Conservation (phyloP, 2,329 filamentous ascomycete genomes). For the Penicillium sp. region DNA sequence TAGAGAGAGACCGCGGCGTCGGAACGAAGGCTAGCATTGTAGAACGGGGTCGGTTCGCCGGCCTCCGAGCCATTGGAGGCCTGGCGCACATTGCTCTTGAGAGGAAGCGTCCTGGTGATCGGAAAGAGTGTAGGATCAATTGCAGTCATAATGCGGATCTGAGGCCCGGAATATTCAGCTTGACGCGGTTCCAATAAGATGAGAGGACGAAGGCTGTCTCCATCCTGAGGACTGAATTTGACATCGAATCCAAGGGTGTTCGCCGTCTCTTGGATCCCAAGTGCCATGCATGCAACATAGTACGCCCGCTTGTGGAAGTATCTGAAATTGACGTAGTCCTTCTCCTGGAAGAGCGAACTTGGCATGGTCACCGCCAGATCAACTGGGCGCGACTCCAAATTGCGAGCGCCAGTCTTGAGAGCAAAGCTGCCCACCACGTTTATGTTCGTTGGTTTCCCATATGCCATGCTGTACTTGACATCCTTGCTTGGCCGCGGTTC, state of each 20-base stretch:
- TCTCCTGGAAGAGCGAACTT: slow-evolving; percentile 73
- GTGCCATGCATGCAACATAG: slow-evolving; percentile 78
- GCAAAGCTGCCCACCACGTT: slow-evolving; percentile 89
- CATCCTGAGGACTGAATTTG: slow-evolving; percentile 64
- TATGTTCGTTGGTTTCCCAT: slow-evolving; percentile 68
- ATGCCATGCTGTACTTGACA: slow-evolving; percentile 76
- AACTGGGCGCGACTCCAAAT: slow-evolving; percentile 53
- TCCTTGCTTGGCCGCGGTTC: slow-evolving; percentile 72
- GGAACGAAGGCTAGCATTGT: slow-evolving; percentile 79
- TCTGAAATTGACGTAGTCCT: slow-evolving; percentile 87
- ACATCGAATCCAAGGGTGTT: slow-evolving; percentile 55
- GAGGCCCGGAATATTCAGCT: slow-evolving; percentile 33
- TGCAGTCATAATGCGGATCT: slow-evolving; percentile 68
- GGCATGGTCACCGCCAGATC: slow-evolving; percentile 91
- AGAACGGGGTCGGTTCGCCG: slow-evolving; percentile 69
- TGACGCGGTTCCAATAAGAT: slow-evolving; percentile 45
- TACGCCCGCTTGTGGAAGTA: slow-evolving; percentile 95
- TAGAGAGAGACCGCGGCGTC: slow-evolving; percentile 72
- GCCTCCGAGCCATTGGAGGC: slow-evolving; percentile 37
- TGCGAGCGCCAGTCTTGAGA: slow-evolving; percentile 67
- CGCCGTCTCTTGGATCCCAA: slow-evolving; percentile 57
- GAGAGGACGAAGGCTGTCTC: slow-evolving; percentile 73
- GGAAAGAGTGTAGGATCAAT: slow-evolving; percentile 67
- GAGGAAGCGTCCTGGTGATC: slow-evolving; percentile 64
- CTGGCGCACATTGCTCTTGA: slow-evolving; percentile 65